Conservation (phyloP, 306 rosid genomes). For the Echinosophora koreensis region DNA sequence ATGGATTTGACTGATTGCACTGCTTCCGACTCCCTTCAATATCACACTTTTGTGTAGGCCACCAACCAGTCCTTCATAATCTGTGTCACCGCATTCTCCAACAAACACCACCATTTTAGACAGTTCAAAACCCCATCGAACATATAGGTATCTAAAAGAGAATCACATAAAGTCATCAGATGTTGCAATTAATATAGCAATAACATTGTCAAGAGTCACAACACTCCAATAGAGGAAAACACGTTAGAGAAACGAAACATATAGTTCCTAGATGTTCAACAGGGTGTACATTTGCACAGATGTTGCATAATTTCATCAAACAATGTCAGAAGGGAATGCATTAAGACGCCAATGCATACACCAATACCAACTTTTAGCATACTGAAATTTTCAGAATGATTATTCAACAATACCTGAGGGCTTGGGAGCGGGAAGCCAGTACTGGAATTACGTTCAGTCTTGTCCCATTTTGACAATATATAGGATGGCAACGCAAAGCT, state of each 20-base stretch:
- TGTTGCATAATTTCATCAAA: constrained; percentile 20
- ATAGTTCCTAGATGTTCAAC: too few relatives aligned
- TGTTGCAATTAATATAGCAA: constrained; percentile 13
- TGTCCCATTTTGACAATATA: constrained; percentile 90
- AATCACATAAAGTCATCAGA: constrained; percentile 42
- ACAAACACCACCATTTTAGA: constrained; percentile 93
- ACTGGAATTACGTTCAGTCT: constrained; percentile 94
- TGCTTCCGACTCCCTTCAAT: constrained; percentile 79
- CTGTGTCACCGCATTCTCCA: constrained; percentile 96
- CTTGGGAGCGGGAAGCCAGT: constrained; percentile 96
- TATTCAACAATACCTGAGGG: constrained; percentile 79
- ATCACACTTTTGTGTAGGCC: constrained; percentile 85
- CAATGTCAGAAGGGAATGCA: constrained; percentile 32
- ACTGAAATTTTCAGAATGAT: background rate
- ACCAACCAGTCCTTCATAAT: constrained; percentile 92
- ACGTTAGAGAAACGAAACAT: too few relatives aligned
- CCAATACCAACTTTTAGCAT: constrained; percentile 11
- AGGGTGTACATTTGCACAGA: constrained; percentile 22
- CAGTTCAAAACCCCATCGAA: constrained; percentile 96
- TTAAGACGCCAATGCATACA: background rate
- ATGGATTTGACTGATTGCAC: constrained; percentile 75
- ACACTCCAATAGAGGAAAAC: too few relatives aligned
- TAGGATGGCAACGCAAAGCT: constrained; percentile 95
- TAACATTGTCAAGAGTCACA: too few relatives aligned
- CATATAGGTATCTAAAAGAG: constrained; percentile 78